Base-by-base conservation (phyloP, 1,284 basidiomycete genomes). In the Pseudozyma sp. region DNA sequence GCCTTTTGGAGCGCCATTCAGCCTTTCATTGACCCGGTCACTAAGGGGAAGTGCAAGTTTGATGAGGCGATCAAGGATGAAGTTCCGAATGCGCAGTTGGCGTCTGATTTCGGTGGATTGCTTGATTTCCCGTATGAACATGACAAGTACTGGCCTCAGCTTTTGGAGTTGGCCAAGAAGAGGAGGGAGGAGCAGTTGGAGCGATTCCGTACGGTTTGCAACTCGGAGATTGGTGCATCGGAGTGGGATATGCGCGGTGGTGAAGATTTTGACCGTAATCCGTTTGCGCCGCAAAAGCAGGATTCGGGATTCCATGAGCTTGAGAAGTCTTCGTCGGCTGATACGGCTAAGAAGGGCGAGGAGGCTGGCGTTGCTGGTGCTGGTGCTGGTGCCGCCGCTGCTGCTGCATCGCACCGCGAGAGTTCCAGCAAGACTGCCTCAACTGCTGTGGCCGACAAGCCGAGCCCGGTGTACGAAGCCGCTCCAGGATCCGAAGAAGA, bases 81-180 rank as follows among this genome's bases (percentile, higher is more conserved):
- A 51, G 81, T 82, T 13, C 79, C 79, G 12, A 56, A 53, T 16
- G 45, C 56, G n/a, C 81, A 82, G 63, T 61, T 82, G 2, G 74
- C 68, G 19, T 42, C 65, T 1, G 81, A 82, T 49, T 82, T 80
- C 51, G 80, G 80, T 38, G 80, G 80, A 9, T 55, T 77, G 56
- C 52, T 82, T 21, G 79, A 86, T 53, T 80, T 85, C 57, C 62
- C 89, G 62, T 93, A 92, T 77, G 87, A 88, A 0, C 92, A 93
- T 78, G 89, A 89, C 36, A 88, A 88, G 67, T 94, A 93, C 81
- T 93, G 92, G 91, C 88, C 89, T 1, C 87, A 88, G 18, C 86
- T 94, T 31, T 85, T 92, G 2, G 79, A 86, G 60, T 85, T 91
- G 78, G 89, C 89, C 67, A 87, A 89, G 13, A 87, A 88, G 61